phyloP scores from a whole-genome alignment of 148 eudicot genomes.

The Polygonum maritimum region DNA sequence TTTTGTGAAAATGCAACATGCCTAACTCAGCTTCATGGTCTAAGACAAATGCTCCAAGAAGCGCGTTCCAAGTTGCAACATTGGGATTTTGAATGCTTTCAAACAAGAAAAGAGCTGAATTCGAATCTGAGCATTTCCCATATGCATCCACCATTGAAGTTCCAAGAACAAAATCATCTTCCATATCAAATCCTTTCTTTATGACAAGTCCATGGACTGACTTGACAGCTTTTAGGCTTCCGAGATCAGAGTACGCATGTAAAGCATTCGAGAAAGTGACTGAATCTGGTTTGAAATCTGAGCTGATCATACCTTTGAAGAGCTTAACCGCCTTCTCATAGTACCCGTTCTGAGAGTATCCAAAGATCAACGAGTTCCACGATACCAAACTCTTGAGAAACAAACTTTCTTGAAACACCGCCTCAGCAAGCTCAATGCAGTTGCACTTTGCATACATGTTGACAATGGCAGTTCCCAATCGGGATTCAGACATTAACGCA shows the following conservation, averaged over 20 bases:
- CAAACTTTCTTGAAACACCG: constrained; percentile 22
- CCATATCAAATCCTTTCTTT: constrained; percentile 28
- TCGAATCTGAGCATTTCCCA: constrained; percentile 29
- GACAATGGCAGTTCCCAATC: constrained; percentile 30
- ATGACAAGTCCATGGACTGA: constrained; percentile 25
- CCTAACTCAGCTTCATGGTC: constrained; percentile 15
- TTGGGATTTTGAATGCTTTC: constrained; percentile 15
- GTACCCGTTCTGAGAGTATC: constrained; percentile 22
- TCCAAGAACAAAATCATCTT: constrained; percentile 22
- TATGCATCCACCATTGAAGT: constrained; percentile 38
- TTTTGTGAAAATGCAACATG: constrained; percentile 22
- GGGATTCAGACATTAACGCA: constrained; percentile 24
- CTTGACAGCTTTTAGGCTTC: constrained; percentile 12
- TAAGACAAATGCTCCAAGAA: constrained; percentile 20
- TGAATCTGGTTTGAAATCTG: constrained; percentile 25
- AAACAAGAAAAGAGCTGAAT: constrained; percentile 23
- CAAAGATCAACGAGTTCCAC: constrained; percentile 33
- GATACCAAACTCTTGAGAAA: constrained; percentile 29
- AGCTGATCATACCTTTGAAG: constrained; percentile 18
- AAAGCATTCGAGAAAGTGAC: constrained; percentile 30
- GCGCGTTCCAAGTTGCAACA: constrained; percentile 31
- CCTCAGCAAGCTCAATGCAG: constrained; percentile 22
- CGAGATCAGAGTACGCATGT: constrained; percentile 27
- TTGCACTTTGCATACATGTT: constrained; percentile 40
- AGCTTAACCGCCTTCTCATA: constrained; percentile 16